Percentiles rank a stretch among this genome's conserved stretches.
Evolutionary conservation across 139 green algal species (phyloP).

Genomic region (Chlorella sorokiniana): DNA sequence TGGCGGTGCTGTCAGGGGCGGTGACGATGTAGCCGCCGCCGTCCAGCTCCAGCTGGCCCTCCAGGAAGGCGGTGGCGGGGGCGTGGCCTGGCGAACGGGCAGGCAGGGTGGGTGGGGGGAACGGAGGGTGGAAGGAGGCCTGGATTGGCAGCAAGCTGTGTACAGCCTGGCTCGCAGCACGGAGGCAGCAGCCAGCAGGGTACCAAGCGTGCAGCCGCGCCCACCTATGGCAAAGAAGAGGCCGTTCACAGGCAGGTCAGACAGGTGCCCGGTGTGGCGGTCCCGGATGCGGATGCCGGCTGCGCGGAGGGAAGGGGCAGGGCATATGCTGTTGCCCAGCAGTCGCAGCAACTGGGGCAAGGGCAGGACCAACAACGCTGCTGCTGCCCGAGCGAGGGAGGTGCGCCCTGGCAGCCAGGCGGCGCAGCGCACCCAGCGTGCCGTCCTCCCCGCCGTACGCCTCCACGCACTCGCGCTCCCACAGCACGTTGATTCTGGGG

Average conservation of each 20-base stretch:
- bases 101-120: neutral
- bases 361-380: neutral
- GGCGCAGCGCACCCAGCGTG: constrained; percentile 12
- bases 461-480: constrained; percentile 13
- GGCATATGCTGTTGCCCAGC: no score
- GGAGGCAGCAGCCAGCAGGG: neutral
- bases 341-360: no score
- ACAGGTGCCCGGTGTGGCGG: constrained; percentile 47
- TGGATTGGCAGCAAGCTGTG: neutral
- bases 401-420: neutral
- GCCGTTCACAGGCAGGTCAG: constrained; percentile 55
- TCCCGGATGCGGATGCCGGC: constrained; percentile 25
- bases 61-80: constrained; percentile 70
- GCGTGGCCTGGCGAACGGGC: constrained; percentile 47
- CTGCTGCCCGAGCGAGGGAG: neutral
- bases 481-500: constrained; percentile 38
- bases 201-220: no score
- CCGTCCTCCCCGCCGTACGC: constrained; percentile 26
- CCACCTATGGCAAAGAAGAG: constrained; percentile 83
- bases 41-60: constrained; percentile 71
- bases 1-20: constrained; percentile 59
- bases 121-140: neutral
- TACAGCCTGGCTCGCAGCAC: neutral
- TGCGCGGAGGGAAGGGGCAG: neutral
- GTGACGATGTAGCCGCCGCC: constrained; percentile 76